These are phyloP conservation scores for Sisymbrium altissimum DNA, from an alignment of 345 rosid species.

Conservation along the genomic window DNA sequence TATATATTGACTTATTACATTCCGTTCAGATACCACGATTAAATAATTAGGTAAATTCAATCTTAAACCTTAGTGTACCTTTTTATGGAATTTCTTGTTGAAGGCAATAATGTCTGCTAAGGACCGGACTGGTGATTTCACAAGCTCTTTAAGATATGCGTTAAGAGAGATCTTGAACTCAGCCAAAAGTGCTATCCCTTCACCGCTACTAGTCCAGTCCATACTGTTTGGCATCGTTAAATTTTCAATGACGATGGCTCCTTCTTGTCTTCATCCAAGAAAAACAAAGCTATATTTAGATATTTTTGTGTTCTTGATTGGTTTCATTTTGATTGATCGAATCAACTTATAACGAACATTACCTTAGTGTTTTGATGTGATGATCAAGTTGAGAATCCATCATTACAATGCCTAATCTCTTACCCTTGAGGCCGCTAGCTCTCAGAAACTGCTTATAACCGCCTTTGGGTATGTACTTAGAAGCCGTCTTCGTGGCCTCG, in stretches of 20 bases:
- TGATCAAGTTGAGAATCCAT: constrained; percentile 39
- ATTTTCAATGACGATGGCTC: constrained; percentile 48
- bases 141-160: constrained; percentile 41
- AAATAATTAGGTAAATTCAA: not conserved
- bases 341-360: too few relatives aligned
- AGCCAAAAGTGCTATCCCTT: constrained; percentile 35
- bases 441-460: constrained; percentile 59
- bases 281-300: too few relatives aligned
- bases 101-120: constrained; percentile 54
- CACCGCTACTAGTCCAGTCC: constrained; percentile 30
- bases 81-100: constrained; percentile 41
- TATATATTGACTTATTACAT: not conserved
- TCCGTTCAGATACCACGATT: not conserved
- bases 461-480: constrained; percentile 44
- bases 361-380: constrained; percentile 27
- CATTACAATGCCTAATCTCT: constrained; percentile 53
- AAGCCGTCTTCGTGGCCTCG: constrained; percentile 41
- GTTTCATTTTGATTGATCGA: too few relatives aligned
- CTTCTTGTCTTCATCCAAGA: constrained; percentile 32
- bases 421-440: constrained; percentile 44
- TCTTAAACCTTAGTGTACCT: constrained; percentile 30
- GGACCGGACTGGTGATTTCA: constrained; percentile 50
- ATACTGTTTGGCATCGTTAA: constrained; percentile 40
- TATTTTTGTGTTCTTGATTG: too few relatives aligned
- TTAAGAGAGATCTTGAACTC: constrained; percentile 58